A percentile compares a stretch with the other conserved stretches of the same genome.
phyloP scores from a whole-genome alignment of 2,329 filamentous ascomycete genomes.

The Neoscytalidium dimidiatum region DNA sequence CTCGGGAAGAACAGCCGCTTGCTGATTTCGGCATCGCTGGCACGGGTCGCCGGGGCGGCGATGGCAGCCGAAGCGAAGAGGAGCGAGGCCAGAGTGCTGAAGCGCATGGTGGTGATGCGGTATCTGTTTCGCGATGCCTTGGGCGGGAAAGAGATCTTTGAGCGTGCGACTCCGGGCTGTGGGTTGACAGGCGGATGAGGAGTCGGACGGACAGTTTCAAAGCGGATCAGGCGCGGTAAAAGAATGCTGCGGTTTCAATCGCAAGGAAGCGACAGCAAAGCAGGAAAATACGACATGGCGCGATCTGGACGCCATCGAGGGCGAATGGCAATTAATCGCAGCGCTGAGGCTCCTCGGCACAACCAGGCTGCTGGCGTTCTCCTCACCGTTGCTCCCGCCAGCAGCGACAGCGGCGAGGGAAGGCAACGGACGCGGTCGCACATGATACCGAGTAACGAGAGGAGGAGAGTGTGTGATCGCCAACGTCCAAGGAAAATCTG shows the following conservation, averaged over 20 bases:
- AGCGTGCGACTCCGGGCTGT: background rate
- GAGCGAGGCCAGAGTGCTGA: background rate
- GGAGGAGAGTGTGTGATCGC: background rate
- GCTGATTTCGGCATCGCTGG: background rate
- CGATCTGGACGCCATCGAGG: background rate
- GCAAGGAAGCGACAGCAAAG: no score
- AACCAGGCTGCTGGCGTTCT: background rate
- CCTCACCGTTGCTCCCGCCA: background rate
- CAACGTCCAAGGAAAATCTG: background rate
- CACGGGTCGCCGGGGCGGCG: background rate
- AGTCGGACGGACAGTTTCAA: background rate
- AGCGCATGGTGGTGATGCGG: background rate
- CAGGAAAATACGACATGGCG: background rate
- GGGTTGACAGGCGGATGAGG: background rate
- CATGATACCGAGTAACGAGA: slow-evolving; percentile 5
- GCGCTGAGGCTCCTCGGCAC: background rate
- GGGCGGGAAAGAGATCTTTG: background rate
- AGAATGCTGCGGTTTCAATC: background rate
- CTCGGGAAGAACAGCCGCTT: background rate
- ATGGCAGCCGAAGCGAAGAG: background rate
- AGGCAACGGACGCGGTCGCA: background rate
- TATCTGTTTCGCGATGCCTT: background rate
- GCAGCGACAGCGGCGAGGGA: background rate
- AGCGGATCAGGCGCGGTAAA: background rate
- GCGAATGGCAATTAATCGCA: background rate